phyloP scores from a whole-genome alignment of 345 rosid genomes.

The Alliaria petiolata region DNA sequence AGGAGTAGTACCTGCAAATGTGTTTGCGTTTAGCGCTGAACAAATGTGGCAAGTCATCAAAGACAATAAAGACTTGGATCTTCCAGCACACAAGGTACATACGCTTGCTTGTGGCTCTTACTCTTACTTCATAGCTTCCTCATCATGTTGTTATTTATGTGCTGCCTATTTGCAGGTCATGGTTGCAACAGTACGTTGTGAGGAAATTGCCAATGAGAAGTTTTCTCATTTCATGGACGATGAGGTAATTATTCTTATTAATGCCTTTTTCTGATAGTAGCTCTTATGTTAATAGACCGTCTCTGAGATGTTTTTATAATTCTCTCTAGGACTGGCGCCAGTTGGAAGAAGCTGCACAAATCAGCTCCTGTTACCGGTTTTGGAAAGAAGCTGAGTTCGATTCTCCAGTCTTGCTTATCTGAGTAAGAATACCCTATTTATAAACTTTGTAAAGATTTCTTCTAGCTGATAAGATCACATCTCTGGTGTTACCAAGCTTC shows the following conservation, averaged over 20 bases:
- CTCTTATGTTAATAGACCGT: not conserved
- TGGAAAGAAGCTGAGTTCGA: constrained; percentile 72
- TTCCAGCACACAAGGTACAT: constrained; percentile 94
- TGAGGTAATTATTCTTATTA: too few relatives aligned
- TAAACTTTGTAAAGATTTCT: not conserved
- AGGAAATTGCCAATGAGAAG: constrained; percentile 88
- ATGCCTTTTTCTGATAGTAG: constrained; percentile 7
- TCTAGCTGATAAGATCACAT: not conserved
- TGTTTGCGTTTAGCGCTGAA: constrained; percentile 83
- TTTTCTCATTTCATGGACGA: constrained; percentile 45
- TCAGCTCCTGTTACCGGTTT: constrained; percentile 65
- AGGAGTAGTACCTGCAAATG: constrained; percentile 95
- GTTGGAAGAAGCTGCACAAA: constrained; percentile 70
- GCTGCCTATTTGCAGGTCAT: constrained; percentile 56
- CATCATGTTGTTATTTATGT: constrained; percentile 3
- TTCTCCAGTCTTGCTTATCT: constrained; percentile 46
- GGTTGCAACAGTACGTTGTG: constrained; percentile 99
- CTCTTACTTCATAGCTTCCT: not conserved
- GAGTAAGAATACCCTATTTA: constrained; percentile 48
- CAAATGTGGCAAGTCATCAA: constrained; percentile 91
- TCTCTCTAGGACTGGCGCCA: constrained; percentile 59
- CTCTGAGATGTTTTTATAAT: not conserved
- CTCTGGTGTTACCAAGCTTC: constrained; percentile 40
- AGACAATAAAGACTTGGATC: constrained; percentile 95
- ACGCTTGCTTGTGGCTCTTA: constrained; percentile 5